Evolutionary conservation across 2,329 filamentous ascomycete genomes (phyloP).

Genomic region (Aspergillus hortae): DNA sequence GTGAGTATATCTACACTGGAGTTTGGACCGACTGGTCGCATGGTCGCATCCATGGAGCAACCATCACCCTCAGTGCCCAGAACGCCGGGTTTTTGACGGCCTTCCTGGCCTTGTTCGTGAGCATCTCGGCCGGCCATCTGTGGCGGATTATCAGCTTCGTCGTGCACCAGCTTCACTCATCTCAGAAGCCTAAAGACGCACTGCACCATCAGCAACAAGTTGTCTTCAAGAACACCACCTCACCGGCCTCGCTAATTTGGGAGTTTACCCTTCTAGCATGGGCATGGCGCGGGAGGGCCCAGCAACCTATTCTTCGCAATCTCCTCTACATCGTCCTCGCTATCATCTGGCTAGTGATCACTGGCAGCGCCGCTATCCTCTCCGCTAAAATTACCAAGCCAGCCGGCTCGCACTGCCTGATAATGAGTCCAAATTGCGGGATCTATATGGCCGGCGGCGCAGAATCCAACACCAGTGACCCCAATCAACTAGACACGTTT

Average conservation of each 20-base stretch:
- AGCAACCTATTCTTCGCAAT: neutral
- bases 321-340: constrained; percentile 21
- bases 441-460: neutral
- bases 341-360: constrained; percentile 17
- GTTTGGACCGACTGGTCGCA: constrained; percentile 25
- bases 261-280: constrained; percentile 1
- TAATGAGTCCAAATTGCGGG: constrained; percentile 26
- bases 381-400: constrained; percentile 30
- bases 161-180: constrained; percentile 21
- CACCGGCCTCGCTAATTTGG: constrained; percentile 1
- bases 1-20: constrained; percentile 15
- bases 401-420: constrained; percentile 28
- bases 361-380: constrained; percentile 27
- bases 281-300: neutral
- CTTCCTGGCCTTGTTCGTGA: constrained; percentile 26
- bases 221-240: constrained; percentile 26
- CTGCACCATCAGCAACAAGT: constrained; percentile 31
- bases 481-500: neutral
- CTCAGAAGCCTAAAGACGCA: constrained; percentile 21
- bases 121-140: constrained; percentile 20
- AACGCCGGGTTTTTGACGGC: constrained; percentile 21
- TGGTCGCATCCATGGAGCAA: constrained; percentile 19
- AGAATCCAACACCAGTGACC: neutral
- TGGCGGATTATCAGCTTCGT: constrained; percentile 28
- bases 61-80: constrained; percentile 20